Evolutionary conservation across 371 early-diverging fungal genomes (phyloP), one percentile per base, ranked within the genome.

Genomic region (Nematocida ausubeli): DNA sequence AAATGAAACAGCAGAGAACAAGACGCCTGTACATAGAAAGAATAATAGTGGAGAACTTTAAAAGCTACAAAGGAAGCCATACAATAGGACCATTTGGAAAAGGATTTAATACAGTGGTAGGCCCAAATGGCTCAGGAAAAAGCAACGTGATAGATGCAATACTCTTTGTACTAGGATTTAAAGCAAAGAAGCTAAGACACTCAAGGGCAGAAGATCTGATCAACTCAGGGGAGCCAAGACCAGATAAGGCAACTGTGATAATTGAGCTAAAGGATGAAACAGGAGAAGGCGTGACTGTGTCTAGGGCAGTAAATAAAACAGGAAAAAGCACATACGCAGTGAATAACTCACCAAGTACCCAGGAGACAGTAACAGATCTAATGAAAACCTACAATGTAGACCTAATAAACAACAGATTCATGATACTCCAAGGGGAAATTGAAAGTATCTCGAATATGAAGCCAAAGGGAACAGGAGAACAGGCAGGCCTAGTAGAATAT

Each of bases 61-160:
- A 87, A 70, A 84, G 84, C 66, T 87, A 84, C 82, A 81, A 81
- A 62, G 87, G 86, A 30, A 34, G 16, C 32, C 86, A 87, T 49
- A 39, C 44, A 16, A 84, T 87, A 49, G 52, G 39, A 6, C 73
- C 73, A n/a, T 69, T 87, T 52, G 83, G 64, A 44, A 66, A 42
- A 60, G 51, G 44, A 24, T 81, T 85, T 56, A 91, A 92, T 4
- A 85, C 89, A 2, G 86, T 90, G 49, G 96, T 98, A 14, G 98
- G 98, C 0, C 96, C 96, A 3, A 98, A 98, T 81, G 99, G 99
- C n/a, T 93, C 93, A 22, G 99, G 98, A 39, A 99, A 95, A 65
- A 94, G 95, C 7, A 99, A 98, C 82, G 96, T 99, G 22, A 98
- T 99, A 81, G 99, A 99, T 86, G 89, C 94, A 0, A 88, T 99